Conservation (phyloP, 2,329 filamentous ascomycete genomes). For the Albifimbria verrucaria region DNA sequence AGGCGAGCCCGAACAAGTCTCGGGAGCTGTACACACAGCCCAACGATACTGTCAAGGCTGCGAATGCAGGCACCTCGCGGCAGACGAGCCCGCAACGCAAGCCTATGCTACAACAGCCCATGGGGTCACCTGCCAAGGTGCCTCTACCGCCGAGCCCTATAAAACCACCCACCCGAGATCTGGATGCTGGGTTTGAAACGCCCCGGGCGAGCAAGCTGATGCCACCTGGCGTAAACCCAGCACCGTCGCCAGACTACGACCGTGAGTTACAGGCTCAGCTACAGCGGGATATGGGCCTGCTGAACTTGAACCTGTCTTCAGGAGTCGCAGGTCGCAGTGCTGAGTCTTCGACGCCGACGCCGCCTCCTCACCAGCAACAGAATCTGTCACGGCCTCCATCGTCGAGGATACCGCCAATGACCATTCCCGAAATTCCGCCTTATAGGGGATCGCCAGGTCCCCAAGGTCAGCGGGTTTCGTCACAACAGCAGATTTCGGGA, state of each 20-base stretch:
- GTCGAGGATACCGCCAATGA: conserved; percentile 38
- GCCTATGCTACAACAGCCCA: conserved; percentile 36
- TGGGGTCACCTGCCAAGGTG: conserved; percentile 54
- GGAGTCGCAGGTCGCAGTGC: conserved; percentile 6
- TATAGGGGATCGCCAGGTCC: conserved; percentile 40
- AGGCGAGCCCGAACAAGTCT: conserved; percentile 49
- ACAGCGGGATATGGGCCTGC: conserved; percentile 57
- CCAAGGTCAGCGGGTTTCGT: conserved; percentile 21
- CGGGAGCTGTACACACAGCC: conserved; percentile 41
- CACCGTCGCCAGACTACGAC: conserved; percentile 59
- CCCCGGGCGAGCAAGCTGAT: conserved; percentile 45
- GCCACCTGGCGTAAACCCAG: conserved; percentile 32
- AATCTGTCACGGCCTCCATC: conserved; percentile 28
- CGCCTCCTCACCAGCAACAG: conserved; percentile 30
- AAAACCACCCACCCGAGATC: conserved; percentile 24
- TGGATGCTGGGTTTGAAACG: conserved; percentile 35
- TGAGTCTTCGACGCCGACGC: conserved; percentile 20
- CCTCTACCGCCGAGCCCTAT: conserved; percentile 50
- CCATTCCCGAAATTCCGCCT: conserved; percentile 53
- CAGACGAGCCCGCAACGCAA: conserved; percentile 60
- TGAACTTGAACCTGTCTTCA: conserved; percentile 42
- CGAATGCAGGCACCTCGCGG: conserved; percentile 45
- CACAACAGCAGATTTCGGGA: conserved; percentile 21
- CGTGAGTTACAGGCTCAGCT: conserved; percentile 59
- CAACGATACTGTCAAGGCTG: conserved; percentile 55